phyloP scores from a whole-genome alignment of 2,329 filamentous ascomycete genomes.

The Apiospora koreana region DNA sequence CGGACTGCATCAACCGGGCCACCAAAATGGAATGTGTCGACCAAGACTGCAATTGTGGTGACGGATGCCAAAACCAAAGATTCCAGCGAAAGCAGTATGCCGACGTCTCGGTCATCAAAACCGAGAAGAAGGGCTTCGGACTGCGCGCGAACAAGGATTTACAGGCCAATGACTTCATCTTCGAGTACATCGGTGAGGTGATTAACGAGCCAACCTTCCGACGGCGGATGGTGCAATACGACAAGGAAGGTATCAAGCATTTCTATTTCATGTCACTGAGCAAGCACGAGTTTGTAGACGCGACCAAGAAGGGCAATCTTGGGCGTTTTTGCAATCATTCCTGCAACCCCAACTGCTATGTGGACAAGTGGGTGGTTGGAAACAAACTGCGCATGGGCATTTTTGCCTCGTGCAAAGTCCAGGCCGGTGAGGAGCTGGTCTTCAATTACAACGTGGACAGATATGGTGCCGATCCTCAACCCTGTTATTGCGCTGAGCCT shows the following conservation, averaged over 20 bases:
- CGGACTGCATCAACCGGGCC: slow-evolving; percentile 96
- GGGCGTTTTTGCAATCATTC: slow-evolving; percentile 99
- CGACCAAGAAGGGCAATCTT: slow-evolving; percentile 93
- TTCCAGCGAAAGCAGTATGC: slow-evolving; percentile 92
- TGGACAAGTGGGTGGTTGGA: slow-evolving; percentile 99
- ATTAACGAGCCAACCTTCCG: slow-evolving; percentile 92
- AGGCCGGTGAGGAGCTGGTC: slow-evolving; percentile 88
- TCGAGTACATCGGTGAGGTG: slow-evolving; percentile 97
- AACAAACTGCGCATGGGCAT: slow-evolving; percentile 99
- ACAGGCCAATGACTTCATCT: slow-evolving; percentile 86
- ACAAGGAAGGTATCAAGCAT: slow-evolving; percentile 95
- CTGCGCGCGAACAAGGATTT: slow-evolving; percentile 80
- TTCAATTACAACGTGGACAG: slow-evolving; percentile 99
- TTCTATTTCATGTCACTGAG: slow-evolving; percentile 99
- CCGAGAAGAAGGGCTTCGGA: slow-evolving; percentile 95
- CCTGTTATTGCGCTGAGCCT: slow-evolving; percentile 91
- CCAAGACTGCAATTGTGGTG: slow-evolving; percentile 83
- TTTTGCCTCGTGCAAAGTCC: slow-evolving; percentile 83
- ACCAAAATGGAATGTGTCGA: slow-evolving; percentile 95
- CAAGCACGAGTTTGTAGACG: slow-evolving; percentile 95
- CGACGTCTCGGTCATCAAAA: slow-evolving; percentile 92
- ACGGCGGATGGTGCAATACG: slow-evolving; percentile 88
- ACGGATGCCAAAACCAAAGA: slow-evolving; percentile 88
- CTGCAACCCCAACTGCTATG: slow-evolving; percentile 97
- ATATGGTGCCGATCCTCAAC: slow-evolving; percentile 94